phyloP scores from a whole-genome alignment of 2,329 filamentous ascomycete species.

The Verticillium longisporum region DNA sequence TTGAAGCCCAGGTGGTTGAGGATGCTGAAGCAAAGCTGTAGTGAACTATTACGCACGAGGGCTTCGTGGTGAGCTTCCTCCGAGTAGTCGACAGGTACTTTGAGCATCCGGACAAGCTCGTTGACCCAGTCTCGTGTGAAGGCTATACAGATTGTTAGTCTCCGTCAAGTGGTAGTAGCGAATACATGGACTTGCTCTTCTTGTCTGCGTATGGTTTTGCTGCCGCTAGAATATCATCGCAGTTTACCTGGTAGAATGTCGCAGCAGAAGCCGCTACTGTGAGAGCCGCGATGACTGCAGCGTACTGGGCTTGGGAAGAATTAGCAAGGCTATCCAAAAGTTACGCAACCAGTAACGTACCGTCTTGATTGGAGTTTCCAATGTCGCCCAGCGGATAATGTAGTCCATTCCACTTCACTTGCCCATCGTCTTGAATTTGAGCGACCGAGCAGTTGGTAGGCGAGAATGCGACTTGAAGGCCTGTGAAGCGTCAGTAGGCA shows the following conservation, averaged over 20 bases:
- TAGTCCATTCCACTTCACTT: slow-evolving; percentile 51
- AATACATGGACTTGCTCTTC: slow-evolving; percentile 19
- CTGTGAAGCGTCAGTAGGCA: slow-evolving; percentile 22
- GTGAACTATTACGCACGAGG: slow-evolving; percentile 63
- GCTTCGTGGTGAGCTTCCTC: slow-evolving; percentile 66
- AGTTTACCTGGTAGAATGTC: slow-evolving; percentile 40
- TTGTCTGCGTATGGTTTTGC: slow-evolving; percentile 43
- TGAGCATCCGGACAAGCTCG: slow-evolving; percentile 63
- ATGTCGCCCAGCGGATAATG: slow-evolving; percentile 43
- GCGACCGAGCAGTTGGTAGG: slow-evolving; percentile 53
- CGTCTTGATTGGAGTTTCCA: slow-evolving; percentile 38
- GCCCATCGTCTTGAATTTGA: slow-evolving; percentile 51
- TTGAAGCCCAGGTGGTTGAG: slow-evolving; percentile 72
- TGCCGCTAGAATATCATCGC: slow-evolving; percentile 67
- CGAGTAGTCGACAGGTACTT: slow-evolving; percentile 74
- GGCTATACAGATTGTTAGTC: slow-evolving; percentile 26
- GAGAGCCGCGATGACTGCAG: slow-evolving; percentile 55
- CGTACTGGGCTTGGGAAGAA: slow-evolving; percentile 37
- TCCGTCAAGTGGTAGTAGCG: neutral
- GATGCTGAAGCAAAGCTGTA: slow-evolving; percentile 72
- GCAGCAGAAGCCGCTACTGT: slow-evolving; percentile 43
- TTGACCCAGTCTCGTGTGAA: slow-evolving; percentile 57
- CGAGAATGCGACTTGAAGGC: slow-evolving; percentile 54
- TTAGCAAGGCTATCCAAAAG: slow-evolving; percentile 9
- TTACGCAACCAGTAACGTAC: slow-evolving; percentile 23